These are phyloP conservation scores for Phytophthora tentaculata DNA, from an alignment of 352 stramenopile species.

Conservation along the genomic window DNA sequence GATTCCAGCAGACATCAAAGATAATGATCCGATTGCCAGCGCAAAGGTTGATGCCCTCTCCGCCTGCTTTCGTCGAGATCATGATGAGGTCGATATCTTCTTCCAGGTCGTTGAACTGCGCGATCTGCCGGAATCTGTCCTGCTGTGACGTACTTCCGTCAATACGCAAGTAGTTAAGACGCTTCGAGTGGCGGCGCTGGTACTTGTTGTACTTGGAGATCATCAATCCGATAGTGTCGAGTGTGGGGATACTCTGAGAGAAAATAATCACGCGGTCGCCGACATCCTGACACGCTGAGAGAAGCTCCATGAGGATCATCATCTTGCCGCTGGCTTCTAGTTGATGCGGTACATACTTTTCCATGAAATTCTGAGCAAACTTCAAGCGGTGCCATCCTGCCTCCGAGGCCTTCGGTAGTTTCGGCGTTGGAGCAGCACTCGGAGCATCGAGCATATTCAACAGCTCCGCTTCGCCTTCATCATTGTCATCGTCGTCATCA, in stretches of 20 bases:
- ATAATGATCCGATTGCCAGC: constrained; percentile 91
- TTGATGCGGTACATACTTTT: constrained; percentile 55
- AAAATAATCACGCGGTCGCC: constrained; percentile 90
- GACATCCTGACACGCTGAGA: constrained; percentile 69
- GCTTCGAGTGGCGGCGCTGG: constrained; percentile 51
- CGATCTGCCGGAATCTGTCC: constrained; percentile 82
- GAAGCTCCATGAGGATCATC: constrained; percentile 84
- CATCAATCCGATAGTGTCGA: constrained; percentile 82
- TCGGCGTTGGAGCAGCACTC: constrained; percentile 2
- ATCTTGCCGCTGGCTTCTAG: constrained; percentile 88
- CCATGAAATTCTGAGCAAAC: constrained; percentile 73
- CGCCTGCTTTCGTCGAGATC: constrained; percentile 89
- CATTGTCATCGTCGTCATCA: constrained; percentile 38
- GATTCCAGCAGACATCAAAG: constrained; percentile 94
- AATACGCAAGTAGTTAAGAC: constrained; percentile 77
- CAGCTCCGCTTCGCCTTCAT: constrained; percentile 50
- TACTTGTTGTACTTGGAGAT: constrained; percentile 68
- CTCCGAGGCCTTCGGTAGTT: not conserved
- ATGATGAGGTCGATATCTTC: constrained; percentile 86
- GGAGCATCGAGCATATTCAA: constrained; percentile 45
- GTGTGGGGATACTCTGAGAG: constrained; percentile 88
- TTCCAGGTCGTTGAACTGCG: constrained; percentile 83
- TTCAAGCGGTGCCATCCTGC: constrained; percentile 60
- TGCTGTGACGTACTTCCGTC: constrained; percentile 82
- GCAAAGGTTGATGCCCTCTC: constrained; percentile 90